Evolutionary conservation across 1,139 yeast genomes (phyloP), one percentile per base, ranked within the genome.

Genomic region (Geotrichum siamense): DNA sequence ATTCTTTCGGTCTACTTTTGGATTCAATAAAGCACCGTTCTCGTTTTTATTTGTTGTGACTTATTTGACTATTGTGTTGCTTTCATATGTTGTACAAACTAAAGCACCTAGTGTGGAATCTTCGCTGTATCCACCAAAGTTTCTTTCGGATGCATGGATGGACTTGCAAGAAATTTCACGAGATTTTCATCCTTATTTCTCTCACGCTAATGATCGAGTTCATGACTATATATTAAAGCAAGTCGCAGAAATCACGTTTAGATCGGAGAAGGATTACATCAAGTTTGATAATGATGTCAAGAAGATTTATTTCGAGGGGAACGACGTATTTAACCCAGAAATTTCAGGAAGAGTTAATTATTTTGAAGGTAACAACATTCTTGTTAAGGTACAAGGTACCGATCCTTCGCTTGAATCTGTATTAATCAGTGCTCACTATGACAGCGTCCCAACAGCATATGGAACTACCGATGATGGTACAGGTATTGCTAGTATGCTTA

Each of bases 381-480:
- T 84, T 44, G 95, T 80, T 2, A 77, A 81, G 56, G 63, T 87
- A 29, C 72, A 78, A 53, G 96, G 96, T 20, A 61, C 69, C 9
- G 66, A 79, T 47, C 62, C 72, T 0, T 53, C 65, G 0, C 64
- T 82, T 39, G 82, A 82, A 0, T 93, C 87, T 0, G 64, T 86
- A 3, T 65, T 89, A 39, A 59, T 89, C 3, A 82, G 94, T 53
- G 89, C 96, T 2, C 96, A 89, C 63, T 89, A 68, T 57, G 96
- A 89, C 64, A 79, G 93, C 6, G 96, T 87, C 2, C 94, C 96
- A 13, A 76, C 94, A 2, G 79, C 89, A 12, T 77, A 69, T 57
- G 96, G 97, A 23, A 78, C 93, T 3, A 87, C 96, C 5, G 97
- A 89, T 61, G 96, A 85, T 58, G 96, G 96, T 0, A 80, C 81